Evolutionary conservation across 345 rosid species (phyloP).

Genomic region (Triadica sebifera): DNA sequence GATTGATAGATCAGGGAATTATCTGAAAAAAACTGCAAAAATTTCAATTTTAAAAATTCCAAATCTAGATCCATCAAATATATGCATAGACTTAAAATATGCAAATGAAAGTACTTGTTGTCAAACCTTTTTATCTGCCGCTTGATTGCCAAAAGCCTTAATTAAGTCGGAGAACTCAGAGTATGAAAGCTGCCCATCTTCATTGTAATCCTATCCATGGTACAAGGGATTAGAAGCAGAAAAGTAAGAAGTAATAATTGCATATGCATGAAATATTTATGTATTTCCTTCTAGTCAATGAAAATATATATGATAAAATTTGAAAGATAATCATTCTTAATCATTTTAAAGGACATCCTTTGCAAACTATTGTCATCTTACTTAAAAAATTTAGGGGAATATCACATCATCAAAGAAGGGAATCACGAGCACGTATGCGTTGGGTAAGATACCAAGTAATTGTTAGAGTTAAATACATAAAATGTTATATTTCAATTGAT

Average conservation of each 20-base stretch:
- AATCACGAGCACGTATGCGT: neutral
- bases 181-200: constrained; percentile 82
- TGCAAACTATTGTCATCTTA: neutral
- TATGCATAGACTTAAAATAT: constrained; percentile 8
- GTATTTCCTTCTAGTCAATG: neutral
- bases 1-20: neutral
- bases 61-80: neutral
- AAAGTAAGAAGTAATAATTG: neutral
- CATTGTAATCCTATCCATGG: constrained; percentile 61
- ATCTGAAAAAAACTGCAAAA: neutral
- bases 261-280: neutral
- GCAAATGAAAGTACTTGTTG: constrained; percentile 6
- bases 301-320: neutral
- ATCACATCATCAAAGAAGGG: neutral
- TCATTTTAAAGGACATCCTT: neutral
- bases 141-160: constrained; percentile 75
- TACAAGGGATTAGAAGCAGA: neutral
- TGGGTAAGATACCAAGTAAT: too few species aligned
- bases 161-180: constrained; percentile 77
- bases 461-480: neutral
- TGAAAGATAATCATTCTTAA: neutral
- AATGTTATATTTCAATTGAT: too few species aligned
- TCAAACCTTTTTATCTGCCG: constrained; percentile 75
- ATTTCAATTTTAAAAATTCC: neutral
- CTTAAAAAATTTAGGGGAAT: neutral